Percentiles rank a stretch among this genome's conserved stretches.
These are phyloP conservation scores for Inga oerstediana DNA, from an alignment of 306 rosid genomes.

Conservation along the genomic window DNA sequence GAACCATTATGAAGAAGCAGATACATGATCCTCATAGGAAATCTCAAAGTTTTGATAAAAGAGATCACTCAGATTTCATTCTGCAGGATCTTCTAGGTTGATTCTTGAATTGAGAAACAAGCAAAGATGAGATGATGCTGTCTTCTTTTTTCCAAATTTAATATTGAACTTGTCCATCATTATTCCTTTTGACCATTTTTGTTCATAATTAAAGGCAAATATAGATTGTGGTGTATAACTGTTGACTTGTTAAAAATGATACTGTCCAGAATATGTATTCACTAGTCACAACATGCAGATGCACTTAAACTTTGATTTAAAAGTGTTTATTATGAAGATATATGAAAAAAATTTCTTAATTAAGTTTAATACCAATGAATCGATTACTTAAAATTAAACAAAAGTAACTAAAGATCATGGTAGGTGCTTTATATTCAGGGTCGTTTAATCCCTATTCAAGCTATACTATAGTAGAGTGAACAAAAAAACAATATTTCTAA, in stretches of 20 bases:
- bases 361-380: no score
- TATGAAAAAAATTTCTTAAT: no score
- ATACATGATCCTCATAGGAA: slow-evolving; percentile 51
- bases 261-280: background rate
- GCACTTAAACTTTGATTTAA: background rate
- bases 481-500: no score
- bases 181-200: slow-evolving; percentile 33
- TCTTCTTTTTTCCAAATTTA: slow-evolving; percentile 28
- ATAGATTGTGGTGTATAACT: slow-evolving; percentile 22
- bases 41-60: slow-evolving; percentile 76
- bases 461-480: no score
- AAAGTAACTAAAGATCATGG: no score
- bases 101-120: slow-evolving; percentile 59
- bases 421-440: no score
- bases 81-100: slow-evolving; percentile 63
- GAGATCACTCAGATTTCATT: slow-evolving; percentile 75
- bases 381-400: no score
- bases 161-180: slow-evolving; percentile 36
- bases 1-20: slow-evolving; percentile 38
- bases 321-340: no score
- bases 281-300: slow-evolving; percentile 29
- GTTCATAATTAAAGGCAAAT: slow-evolving; percentile 15
- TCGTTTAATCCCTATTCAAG: no score
- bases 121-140: slow-evolving; percentile 54
- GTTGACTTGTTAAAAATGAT: background rate